Conservation (phyloP, 441 rosid species). For the Mallotus japonicus region DNA sequence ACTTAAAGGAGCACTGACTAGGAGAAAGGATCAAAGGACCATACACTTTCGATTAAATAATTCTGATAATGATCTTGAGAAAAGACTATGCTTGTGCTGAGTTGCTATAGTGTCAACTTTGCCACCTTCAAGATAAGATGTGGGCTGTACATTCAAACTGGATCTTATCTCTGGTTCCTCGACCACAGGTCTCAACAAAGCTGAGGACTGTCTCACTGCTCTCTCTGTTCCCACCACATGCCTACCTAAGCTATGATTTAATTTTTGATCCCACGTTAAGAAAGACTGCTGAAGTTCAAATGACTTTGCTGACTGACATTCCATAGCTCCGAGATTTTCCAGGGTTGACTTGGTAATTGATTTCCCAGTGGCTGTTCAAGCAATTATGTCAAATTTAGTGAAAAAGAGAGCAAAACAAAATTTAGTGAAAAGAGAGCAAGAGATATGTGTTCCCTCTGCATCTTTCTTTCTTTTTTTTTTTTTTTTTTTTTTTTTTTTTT, state of each 20-base stretch:
- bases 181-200: constrained; percentile 30
- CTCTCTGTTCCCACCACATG: constrained; percentile 40
- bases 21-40: constrained; percentile 28
- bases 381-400: constrained; percentile 17
- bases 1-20: neutral
- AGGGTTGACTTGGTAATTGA: constrained; percentile 28
- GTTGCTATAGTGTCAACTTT: constrained; percentile 33
- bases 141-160: constrained; percentile 28
- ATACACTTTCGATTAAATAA: constrained; percentile 50
- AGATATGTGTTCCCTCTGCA: neutral
- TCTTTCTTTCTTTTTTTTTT: neutral
- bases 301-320: constrained; percentile 27
- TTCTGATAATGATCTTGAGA: constrained; percentile 62
- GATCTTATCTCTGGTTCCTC: constrained; percentile 27
- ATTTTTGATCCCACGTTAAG: constrained; percentile 29
- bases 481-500: neutral
- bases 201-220: constrained; percentile 33
- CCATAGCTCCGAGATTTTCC: constrained; percentile 32
- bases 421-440: neutral
- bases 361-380: constrained; percentile 37
- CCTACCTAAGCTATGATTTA: constrained; percentile 32
- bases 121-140: constrained; percentile 30
- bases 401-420: neutral
- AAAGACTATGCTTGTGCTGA: constrained; percentile 52
- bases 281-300: constrained; percentile 32